A percentile compares a stretch with the other conserved stretches of the same genome.
These are phyloP conservation scores for Populus pruinosa DNA, from an alignment of 345 rosid genomes.

Conservation along the genomic window DNA sequence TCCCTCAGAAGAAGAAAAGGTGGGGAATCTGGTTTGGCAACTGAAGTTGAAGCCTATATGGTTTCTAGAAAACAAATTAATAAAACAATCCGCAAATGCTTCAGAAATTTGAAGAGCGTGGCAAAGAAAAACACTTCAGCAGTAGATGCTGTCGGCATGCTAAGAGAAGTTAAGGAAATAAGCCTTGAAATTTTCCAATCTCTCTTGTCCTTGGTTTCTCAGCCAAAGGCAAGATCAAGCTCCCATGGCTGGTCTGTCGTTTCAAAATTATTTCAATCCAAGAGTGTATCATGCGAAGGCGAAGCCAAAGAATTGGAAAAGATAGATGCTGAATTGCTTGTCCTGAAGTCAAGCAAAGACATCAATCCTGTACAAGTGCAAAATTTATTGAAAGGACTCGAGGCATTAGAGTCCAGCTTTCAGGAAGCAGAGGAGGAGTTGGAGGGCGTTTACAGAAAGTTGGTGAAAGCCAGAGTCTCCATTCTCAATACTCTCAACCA, in stretches of 20 bases:
- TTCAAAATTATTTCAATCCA: neutral
- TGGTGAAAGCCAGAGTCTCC: slow-evolving; percentile 4
- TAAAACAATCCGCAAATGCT: neutral
- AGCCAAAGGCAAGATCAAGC: neutral
- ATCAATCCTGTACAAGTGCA: neutral
- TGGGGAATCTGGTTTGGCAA: neutral
- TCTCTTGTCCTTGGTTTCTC: neutral
- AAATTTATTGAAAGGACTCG: neutral
- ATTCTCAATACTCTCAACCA: neutral
- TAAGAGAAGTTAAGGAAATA: neutral
- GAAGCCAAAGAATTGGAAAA: neutral
- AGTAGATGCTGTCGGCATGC: neutral
- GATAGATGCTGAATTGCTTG: neutral
- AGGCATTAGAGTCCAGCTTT: neutral
- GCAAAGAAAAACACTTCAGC: neutral
- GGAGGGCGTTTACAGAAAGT: neutral
- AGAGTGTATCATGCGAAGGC: neutral
- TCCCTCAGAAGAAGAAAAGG: slow-evolving; percentile 3
- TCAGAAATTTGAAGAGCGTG: neutral
- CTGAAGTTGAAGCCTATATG: slow-evolving; percentile 1
- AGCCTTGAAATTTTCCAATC: neutral
- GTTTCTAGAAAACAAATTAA: neutral
- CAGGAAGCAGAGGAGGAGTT: neutral
- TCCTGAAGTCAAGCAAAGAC: neutral
- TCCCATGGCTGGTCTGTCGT: neutral